These are phyloP conservation scores for Hemisphaericaspora xylanilytica DNA, from an alignment of 1,139 yeast genomes.

Conservation along the genomic window DNA sequence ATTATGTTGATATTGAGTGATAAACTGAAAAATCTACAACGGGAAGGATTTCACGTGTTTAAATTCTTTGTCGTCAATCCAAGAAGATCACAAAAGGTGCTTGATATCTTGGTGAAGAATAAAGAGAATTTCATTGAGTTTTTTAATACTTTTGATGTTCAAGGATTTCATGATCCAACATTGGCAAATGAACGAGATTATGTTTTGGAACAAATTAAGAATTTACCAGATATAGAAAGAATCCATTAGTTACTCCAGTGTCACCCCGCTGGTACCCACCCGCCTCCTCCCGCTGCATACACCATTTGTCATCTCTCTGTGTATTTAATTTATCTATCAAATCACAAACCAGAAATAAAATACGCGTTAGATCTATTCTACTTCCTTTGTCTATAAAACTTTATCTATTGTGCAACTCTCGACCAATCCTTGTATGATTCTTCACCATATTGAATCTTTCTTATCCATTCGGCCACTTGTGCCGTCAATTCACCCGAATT, in stretches of 20 bases:
- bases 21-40: slow-evolving; percentile 81
- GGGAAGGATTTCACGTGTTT: slow-evolving; percentile 90
- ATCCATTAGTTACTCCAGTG: slow-evolving; percentile 6
- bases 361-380: too few relatives aligned
- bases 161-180: slow-evolving; percentile 62
- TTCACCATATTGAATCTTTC: slow-evolving; percentile 85
- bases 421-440: slow-evolving; percentile 65
- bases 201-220: slow-evolving; percentile 70
- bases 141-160: slow-evolving; percentile 62
- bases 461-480: slow-evolving; percentile 79
- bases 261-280: too few relatives aligned
- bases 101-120: slow-evolving; percentile 80
- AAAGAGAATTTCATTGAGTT: slow-evolving; percentile 72
- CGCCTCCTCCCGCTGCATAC: too few relatives aligned
- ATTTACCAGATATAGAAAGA: slow-evolving; percentile 51
- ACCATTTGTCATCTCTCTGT: too few relatives aligned
- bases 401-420: slow-evolving; percentile 37
- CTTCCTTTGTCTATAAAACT: too few relatives aligned
- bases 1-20: slow-evolving; percentile 86
- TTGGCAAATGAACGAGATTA: slow-evolving; percentile 81
- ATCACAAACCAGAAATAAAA: too few relatives aligned
- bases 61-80: slow-evolving; percentile 95
- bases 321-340: background rate
- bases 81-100: slow-evolving; percentile 72
- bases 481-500: slow-evolving; percentile 82